Evolutionary conservation across 2,329 filamentous ascomycete genomes (phyloP), one percentile per base, ranked within the genome.

Genomic region (Acrodontium crateriforme): DNA sequence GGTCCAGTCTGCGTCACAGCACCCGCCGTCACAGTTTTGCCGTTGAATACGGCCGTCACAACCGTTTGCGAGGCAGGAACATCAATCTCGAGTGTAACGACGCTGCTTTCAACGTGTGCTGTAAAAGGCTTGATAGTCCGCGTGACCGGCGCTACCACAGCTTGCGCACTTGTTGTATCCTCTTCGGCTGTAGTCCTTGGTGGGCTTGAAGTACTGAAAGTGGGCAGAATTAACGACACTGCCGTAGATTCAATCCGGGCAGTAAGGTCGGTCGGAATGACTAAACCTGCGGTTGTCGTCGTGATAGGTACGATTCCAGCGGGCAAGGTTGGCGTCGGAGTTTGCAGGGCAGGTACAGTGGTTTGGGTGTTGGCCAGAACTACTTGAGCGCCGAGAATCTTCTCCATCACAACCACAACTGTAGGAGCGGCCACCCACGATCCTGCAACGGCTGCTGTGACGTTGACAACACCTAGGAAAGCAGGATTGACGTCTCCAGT

Each of bases 341-440:
- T 40, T 18, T 41, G 27, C 16, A 46, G 33, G 15, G 31, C n/a
- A 10, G 20, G n/a, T 19, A 13, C 10, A 6, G 18, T 16, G 7
- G 18, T 16, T 25, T 32, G 16, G 5, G 39, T 30, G 20, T 12
- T 12, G 4, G 20, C 13, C 7, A 43, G 23, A 2, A 40, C 34
- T 6, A 31, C 37, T 24, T 38, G 36, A 6, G 36, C 44, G 12
- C 41, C 38, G 22, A 60, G 54, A 8, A 50, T 48, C 14, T 56
- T 36, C 24, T 60, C 45, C 6, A 62, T 52, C 4, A 62, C 48
- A 5, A 62, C 44, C 4, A 60, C 38, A 4, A 62, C 55, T 2
- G 55, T 62, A 2, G 60, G 54, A 9, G 45, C 43, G 4, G 56
- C 59, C 18, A 48, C 42, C 21, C 54, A 50, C 3, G 46, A 47